Conservation (phyloP, 768 basidiomycete genomes). For the Lactarius hengduanensis region DNA sequence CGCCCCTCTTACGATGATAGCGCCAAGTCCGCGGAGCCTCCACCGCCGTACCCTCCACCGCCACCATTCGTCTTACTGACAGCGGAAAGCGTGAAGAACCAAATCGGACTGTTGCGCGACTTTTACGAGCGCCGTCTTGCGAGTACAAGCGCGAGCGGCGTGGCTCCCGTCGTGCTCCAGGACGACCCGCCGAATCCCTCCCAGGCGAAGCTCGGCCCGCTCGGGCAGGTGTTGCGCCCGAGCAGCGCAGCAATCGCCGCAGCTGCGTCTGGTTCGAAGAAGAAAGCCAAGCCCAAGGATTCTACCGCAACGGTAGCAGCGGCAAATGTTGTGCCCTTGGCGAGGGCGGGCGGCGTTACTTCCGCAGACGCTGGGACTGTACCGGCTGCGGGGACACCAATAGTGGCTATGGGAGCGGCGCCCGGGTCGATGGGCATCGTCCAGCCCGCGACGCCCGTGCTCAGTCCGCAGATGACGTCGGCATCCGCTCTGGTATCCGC, state of each 20-base stretch:
- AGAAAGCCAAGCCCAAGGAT: constrained; percentile 46
- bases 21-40: constrained; percentile 68
- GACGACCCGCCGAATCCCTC: constrained; percentile 61
- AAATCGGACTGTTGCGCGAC: constrained; percentile 80
- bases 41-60: constrained; percentile 82
- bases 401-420: constrained; percentile 2
- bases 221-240: constrained; percentile 69
- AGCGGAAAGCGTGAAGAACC: constrained; percentile 61
- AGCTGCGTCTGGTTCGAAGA: constrained; percentile 53
- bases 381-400: neutral
- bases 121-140: constrained; percentile 67
- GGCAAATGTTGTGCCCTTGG: neutral
- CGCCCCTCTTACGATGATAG: constrained; percentile 35
- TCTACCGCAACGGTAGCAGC: neutral
- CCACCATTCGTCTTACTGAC: constrained; percentile 76
- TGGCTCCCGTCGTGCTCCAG: constrained; percentile 42
- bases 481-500: neutral
- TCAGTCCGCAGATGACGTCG: neutral
- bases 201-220: constrained; percentile 73
- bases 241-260: constrained; percentile 42
- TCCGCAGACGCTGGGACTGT: neutral
- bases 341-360: neutral
- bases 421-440: neutral
- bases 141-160: constrained; percentile 10
- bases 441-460: constrained; percentile 6